Evolutionary conservation across 352 stramenopile species (phyloP), one percentile per base, ranked within the genome.

Genomic region (Elongisporangium prolatum): DNA sequence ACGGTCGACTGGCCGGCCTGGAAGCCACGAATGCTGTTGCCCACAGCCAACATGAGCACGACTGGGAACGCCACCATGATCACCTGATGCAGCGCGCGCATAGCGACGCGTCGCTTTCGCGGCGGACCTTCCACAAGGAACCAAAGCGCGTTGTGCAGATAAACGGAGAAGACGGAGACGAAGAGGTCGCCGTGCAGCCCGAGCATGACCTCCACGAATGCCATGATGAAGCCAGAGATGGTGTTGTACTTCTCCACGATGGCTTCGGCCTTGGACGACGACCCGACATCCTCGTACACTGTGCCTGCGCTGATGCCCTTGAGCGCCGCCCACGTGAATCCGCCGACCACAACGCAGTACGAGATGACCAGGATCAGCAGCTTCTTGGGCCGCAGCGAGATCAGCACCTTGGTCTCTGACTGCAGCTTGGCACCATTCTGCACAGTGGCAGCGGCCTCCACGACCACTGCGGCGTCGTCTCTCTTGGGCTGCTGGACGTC

Each of bases 131-230:
- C 22, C 38, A 60, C 20, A 51, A 72, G 28, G 63, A 79, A 71
- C 63, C 61, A 82, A 9, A 82, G 56, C 50, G 62, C 10, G 59
- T 85, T 85, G 68, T 85, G 68, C 3, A 85, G 54, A 57, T 79
- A 83, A 17, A 83, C 71, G 5, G 69, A 51, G 47, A 79, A 70
- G 40, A 70, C 60, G 4, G 75, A 67, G 28, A 75, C 54, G 50
- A 85, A 66, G 16, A 68, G 70, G 53, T 65, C 64, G 50, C 74
- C 61, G 57, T 71, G 65, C 50, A 70, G 60, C 8, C 63, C 68
- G 11, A 80, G 20, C 17, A 80, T 52, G 22, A 81, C 67, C 53
- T 82, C 72, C 14, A 85, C 56, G 22, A 78, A 60, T 18, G 68
- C 74, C 61, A 84, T 68, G 54, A 72, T 22, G 50, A 74, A 74